These are phyloP conservation scores for Bruguiera sexangula DNA, from an alignment of 345 rosid genomes.

Conservation along the genomic window DNA sequence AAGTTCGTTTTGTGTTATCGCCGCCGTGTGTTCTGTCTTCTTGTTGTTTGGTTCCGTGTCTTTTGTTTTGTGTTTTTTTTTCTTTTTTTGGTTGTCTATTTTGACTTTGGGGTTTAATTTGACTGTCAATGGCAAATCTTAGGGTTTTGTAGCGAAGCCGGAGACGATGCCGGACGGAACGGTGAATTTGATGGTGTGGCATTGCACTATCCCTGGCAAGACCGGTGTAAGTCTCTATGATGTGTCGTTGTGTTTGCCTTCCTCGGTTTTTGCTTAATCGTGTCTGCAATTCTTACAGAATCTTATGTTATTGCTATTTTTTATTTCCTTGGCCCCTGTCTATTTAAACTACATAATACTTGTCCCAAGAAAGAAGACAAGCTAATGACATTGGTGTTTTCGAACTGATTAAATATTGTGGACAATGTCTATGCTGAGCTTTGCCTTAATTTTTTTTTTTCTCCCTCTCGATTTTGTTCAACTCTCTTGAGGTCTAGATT, in stretches of 20 bases:
- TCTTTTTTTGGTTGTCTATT: not conserved
- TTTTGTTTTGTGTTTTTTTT: not conserved
- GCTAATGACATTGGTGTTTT: too few relatives aligned
- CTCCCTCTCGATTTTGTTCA: too few relatives aligned
- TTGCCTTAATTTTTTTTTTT: too few relatives aligned
- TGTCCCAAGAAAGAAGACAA: too few relatives aligned
- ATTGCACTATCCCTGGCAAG: conserved; percentile 89
- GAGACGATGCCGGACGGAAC: conserved; percentile 66
- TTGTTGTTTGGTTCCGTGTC: not conserved
- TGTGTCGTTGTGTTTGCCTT: not conserved
- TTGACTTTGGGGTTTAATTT: not conserved
- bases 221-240: conserved; percentile 54
- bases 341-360: too few relatives aligned
- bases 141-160: conserved; percentile 97
- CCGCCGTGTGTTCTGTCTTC: not conserved
- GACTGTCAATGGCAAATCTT: conserved; percentile 11
- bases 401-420: too few relatives aligned
- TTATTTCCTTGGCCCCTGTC: too few relatives aligned
- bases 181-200: conserved; percentile 86
- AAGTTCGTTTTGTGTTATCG: not conserved
- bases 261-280: too few relatives aligned
- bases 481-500: too few relatives aligned
- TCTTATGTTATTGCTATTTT: too few relatives aligned
- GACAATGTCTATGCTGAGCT: too few relatives aligned
- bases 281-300: too few relatives aligned